Evolutionary conservation across 805 yeast species (phyloP).

Genomic region (Monosporozyma yasuniensis): DNA sequence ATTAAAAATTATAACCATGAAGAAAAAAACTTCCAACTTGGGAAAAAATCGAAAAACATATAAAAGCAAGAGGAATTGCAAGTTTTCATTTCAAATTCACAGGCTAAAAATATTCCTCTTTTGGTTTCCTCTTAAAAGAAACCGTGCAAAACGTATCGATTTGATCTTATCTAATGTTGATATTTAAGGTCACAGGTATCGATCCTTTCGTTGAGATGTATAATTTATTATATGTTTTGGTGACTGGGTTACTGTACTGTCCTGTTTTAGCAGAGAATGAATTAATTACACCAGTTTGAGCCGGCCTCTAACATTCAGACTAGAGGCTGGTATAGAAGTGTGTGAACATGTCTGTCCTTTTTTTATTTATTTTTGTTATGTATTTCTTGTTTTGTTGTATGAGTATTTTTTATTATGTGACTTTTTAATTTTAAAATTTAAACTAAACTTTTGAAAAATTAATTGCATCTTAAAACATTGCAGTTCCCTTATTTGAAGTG

Average conservation of each 20-base stretch:
- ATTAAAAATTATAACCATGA: neutral
- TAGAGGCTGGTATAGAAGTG: conserved; percentile 29
- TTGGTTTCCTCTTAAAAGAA: neutral
- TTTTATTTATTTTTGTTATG: neutral
- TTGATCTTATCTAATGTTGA: conserved; percentile 1
- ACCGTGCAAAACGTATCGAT: conserved; percentile 3
- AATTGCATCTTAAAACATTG: neutral
- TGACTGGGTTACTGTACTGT: neutral
- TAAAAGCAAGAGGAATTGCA: neutral
- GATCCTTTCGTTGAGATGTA: neutral
- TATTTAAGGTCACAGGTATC: conserved; percentile 1
- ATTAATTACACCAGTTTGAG: conserved; percentile 23
- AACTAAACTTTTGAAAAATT: neutral
- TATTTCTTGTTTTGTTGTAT: neutral
- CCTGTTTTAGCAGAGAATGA: conserved; percentile 15
- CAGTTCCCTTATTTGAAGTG: neutral
- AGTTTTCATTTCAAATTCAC: neutral
- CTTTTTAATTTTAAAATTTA: neutral
- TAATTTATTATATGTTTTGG: neutral
- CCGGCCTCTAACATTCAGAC: conserved; percentile 15
- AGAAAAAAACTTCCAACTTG: neutral
- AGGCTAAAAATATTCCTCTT: neutral
- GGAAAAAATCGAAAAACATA: neutral
- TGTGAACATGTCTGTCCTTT: conserved; percentile 16
- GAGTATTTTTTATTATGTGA: neutral